Evolutionary conservation across 345 rosid species (phyloP).

Genomic region (Psidium guajava): DNA sequence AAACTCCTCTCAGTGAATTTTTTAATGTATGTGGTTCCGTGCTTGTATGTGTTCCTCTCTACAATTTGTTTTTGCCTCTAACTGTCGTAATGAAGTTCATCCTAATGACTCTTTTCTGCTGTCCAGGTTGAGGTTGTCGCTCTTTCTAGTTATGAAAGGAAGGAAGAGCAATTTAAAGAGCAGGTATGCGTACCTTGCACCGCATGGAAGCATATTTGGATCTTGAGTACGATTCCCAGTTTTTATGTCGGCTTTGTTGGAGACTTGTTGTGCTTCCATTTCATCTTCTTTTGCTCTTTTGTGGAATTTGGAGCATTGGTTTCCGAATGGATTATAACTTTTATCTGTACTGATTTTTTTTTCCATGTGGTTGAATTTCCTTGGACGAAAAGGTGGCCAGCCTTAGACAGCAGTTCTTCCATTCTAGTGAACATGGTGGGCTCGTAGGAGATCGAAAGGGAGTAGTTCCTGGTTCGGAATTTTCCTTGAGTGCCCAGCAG

Average conservation of each 20-base stretch:
- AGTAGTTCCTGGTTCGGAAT: conserved; percentile 92
- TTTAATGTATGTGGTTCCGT: conserved; percentile 46
- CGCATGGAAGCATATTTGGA: neutral
- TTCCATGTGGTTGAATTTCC: neutral
- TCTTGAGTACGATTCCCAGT: neutral
- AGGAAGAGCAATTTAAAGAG: conserved; percentile 65
- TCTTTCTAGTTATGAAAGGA: conserved; percentile 65
- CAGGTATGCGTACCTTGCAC: conserved; percentile 29
- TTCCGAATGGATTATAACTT: neutral
- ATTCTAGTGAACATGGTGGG: conserved; percentile 91
- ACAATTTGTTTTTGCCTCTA: too few relatives aligned
- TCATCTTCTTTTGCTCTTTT: neutral
- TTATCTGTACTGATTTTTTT: neutral
- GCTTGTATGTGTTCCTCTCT: neutral
- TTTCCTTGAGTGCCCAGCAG: conserved; percentile 80
- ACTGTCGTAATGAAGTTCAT: neutral
- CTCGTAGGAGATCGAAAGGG: conserved; percentile 97
- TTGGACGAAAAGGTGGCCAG: conserved; percentile 49
- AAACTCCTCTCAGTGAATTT: conserved; percentile 73
- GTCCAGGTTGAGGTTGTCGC: conserved; percentile 75
- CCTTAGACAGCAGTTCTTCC: conserved; percentile 77
- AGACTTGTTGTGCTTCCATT: neutral
- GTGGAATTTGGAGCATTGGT: neutral
- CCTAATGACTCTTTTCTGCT: neutral
- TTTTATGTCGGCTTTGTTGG: neutral